phyloP scores from a whole-genome alignment of 345 rosid genomes.

The Gossypium thurberi region DNA sequence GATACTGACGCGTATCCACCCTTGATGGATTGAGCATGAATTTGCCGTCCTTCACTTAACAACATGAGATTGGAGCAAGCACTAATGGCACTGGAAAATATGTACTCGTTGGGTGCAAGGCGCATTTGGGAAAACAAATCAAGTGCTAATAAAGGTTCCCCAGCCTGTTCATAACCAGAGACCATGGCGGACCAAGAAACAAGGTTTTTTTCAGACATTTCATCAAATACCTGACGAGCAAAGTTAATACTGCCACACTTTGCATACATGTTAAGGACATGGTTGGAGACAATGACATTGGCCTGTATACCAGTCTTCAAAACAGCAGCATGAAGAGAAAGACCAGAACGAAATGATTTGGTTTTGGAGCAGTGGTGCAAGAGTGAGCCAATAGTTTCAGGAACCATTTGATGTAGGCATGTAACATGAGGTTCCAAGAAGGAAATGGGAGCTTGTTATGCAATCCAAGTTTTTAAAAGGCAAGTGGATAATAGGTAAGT shows the following conservation, averaged over 20 bases:
- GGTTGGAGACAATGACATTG: slow-evolving; percentile 40
- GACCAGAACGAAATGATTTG: slow-evolving; percentile 35
- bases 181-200: slow-evolving; percentile 68
- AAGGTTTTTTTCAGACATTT: slow-evolving; percentile 46
- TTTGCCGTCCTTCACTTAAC: slow-evolving; percentile 29
- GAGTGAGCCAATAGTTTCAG: slow-evolving; percentile 30
- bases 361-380: slow-evolving; percentile 41
- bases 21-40: slow-evolving; percentile 53
- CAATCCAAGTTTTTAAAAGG: not conserved
- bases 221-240: slow-evolving; percentile 49
- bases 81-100: slow-evolving; percentile 40
- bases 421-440: not conserved
- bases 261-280: slow-evolving; percentile 48
- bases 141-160: slow-evolving; percentile 30
- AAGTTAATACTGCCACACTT: slow-evolving; percentile 34
- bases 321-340: slow-evolving; percentile 38
- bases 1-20: slow-evolving; percentile 31
- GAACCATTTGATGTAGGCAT: slow-evolving; percentile 19
- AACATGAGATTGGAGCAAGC: slow-evolving; percentile 37
- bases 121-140: slow-evolving; percentile 30
- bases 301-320: slow-evolving; percentile 28
- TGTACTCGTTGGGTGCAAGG: slow-evolving; percentile 42
- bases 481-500: not conserved
- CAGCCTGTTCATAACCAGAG: slow-evolving; percentile 47
- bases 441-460: not conserved